Evolutionary conservation across 305 asterid species (phyloP).

Genomic region (Galium porrigens): DNA sequence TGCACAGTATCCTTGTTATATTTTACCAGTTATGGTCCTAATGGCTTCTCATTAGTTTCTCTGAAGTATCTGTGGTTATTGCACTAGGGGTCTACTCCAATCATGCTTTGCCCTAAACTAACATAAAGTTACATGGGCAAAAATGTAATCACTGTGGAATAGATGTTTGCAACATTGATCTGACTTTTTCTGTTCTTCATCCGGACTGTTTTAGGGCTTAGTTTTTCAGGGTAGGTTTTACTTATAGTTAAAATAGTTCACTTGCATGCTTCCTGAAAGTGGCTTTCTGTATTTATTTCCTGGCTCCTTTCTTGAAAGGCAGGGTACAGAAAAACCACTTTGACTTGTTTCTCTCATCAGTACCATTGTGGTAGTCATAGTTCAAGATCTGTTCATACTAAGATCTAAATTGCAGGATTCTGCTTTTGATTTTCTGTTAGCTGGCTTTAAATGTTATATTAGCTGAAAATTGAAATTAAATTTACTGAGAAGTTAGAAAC

Average conservation of each 20-base stretch:
- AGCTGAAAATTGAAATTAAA: neutral
- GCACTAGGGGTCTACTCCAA: neutral
- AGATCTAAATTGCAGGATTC: neutral
- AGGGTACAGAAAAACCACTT: neutral
- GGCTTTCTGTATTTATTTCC: neutral
- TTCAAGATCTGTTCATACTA: neutral
- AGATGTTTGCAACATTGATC: neutral
- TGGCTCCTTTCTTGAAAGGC: neutral
- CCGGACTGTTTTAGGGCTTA: neutral
- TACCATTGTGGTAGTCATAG: neutral
- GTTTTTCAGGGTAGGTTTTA: neutral
- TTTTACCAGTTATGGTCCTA: slow-evolving; percentile 7
- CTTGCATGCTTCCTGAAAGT: neutral
- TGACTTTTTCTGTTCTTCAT: neutral
- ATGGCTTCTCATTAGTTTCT: slow-evolving; percentile 7
- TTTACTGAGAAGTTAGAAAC: neutral
- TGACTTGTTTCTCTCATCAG: neutral
- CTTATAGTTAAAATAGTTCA: neutral
- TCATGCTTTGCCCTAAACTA: neutral
- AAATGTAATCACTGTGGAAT: neutral
- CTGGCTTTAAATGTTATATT: neutral
- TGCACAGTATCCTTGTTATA: slow-evolving; percentile 58
- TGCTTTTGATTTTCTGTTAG: neutral
- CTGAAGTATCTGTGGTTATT: neutral
- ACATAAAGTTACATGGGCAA: neutral